phyloP scores from a whole-genome alignment of 192 early-diverging fungal species.

The Backusella australiensis region DNA sequence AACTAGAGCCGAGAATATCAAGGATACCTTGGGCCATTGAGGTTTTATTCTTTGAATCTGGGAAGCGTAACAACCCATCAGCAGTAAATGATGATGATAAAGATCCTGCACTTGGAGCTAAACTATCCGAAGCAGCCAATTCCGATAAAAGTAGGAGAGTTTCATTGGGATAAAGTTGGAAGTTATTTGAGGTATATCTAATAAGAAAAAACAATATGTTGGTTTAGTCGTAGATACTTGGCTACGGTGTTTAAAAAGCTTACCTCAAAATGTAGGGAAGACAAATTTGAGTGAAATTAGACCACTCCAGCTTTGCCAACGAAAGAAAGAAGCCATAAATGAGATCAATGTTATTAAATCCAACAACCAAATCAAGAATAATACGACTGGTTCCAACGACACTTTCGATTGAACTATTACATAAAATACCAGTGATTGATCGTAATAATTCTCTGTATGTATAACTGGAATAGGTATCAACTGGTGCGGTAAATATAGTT shows the following conservation, averaged over 20 bases:
- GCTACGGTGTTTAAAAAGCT: background rate
- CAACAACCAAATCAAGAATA: conserved; percentile 28
- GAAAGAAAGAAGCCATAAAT: conserved; percentile 69
- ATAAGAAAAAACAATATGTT: background rate
- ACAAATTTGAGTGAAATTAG: conserved; percentile 71
- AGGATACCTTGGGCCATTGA: conserved; percentile 41
- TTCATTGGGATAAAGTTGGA: conserved; percentile 31
- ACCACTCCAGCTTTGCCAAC: conserved; percentile 62
- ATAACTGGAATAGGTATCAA: conserved; percentile 23
- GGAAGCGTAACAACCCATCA: conserved; percentile 49
- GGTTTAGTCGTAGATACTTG: background rate
- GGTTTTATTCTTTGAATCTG: conserved; percentile 25
- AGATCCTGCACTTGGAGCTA: conserved; percentile 39
- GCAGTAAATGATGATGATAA: conserved; percentile 45
- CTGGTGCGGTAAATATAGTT: conserved; percentile 25
- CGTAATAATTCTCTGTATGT: conserved; percentile 29
- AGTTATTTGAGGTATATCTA: conserved; percentile 45
- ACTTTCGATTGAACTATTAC: conserved; percentile 30
- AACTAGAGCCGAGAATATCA: conserved; percentile 27
- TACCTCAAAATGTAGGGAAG: conserved; percentile 66
- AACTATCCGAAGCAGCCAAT: conserved; percentile 37
- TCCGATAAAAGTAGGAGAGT: conserved; percentile 49
- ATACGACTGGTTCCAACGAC: conserved; percentile 28
- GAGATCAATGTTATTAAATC: conserved; percentile 46
- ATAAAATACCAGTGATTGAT: conserved; percentile 26